These are phyloP conservation scores for Aspergillus panamensis DNA, from an alignment of 495 filamentous ascomycete species.

Conservation along the genomic window DNA sequence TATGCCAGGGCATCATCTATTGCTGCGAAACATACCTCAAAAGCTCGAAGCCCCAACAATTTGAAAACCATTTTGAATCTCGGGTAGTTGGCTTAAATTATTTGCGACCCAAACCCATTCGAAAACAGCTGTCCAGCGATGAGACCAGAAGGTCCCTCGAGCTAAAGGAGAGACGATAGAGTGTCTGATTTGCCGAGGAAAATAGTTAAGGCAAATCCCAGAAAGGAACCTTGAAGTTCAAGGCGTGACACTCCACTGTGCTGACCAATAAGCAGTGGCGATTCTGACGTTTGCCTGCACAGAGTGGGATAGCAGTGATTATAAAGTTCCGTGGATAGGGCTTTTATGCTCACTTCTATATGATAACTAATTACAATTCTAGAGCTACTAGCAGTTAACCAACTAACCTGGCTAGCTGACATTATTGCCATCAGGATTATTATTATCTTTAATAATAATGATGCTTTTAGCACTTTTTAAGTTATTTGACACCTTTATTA, in stretches of 20 bases:
- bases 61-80: constrained; percentile 13
- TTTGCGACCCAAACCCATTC: background rate
- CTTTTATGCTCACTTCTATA: background rate
- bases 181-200: background rate
- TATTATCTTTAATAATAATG: no score
- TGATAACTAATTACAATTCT: no score
- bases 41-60: constrained; percentile 36
- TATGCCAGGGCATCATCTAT: background rate
- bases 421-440: no score
- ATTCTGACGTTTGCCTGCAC: background rate
- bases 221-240: background rate
- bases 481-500: no score
- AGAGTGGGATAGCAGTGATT: background rate
- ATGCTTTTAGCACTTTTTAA: no score
- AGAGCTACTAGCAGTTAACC: no score
- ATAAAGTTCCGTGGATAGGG: constrained; percentile 4
- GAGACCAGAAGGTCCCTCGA: background rate
- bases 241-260: background rate
- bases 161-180: background rate
- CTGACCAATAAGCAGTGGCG: background rate
- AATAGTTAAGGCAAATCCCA: background rate
- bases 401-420: background rate
- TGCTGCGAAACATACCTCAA: constrained; percentile 41
- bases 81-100: background rate
- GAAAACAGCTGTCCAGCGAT: background rate